Conservation (phyloP, 2,329 filamentous ascomycete genomes). For the Phialophora expanda region DNA sequence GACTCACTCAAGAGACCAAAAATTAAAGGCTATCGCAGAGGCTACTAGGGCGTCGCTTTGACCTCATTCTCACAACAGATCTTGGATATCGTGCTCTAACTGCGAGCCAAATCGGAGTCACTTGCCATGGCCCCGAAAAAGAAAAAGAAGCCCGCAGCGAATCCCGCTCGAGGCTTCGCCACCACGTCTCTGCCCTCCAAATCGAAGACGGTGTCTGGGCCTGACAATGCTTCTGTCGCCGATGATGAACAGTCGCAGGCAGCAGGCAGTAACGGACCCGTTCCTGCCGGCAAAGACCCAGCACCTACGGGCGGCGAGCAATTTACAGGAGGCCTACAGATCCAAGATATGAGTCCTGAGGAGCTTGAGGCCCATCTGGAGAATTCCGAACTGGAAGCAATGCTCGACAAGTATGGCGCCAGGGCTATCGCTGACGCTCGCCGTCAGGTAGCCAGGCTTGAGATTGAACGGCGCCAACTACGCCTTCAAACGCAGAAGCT, state of each 20-base stretch:
- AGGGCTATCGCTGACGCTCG: constrained; percentile 80
- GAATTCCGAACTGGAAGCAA: constrained; percentile 82
- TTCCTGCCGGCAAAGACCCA: constrained; percentile 3
- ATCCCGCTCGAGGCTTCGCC: constrained; percentile 89
- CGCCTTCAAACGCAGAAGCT: constrained; percentile 76
- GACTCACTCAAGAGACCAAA: background rate
- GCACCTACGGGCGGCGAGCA: background rate
- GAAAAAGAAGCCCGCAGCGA: constrained; percentile 87
- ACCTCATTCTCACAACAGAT: background rate
- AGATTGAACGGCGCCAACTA: constrained; percentile 83
- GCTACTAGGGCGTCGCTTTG: background rate
- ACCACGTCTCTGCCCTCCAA: constrained; percentile 92
- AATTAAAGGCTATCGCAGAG: background rate
- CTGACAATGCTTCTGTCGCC: constrained; percentile 31
- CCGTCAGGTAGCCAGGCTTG: constrained; percentile 76
- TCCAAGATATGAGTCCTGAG: constrained; percentile 73
- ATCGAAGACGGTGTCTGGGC: constrained; percentile 59
- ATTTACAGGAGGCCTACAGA: constrained; percentile 10
- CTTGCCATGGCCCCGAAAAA: constrained; percentile 69
- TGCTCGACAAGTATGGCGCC: constrained; percentile 81
- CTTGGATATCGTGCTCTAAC: background rate
- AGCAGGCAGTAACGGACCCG: background rate
- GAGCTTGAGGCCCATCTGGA: constrained; percentile 90
- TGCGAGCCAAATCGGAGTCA: background rate
- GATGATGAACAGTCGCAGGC: background rate